A percentile compares a stretch with the other conserved stretches of the same genome.
Conservation (phyloP, 2,329 filamentous ascomycete genomes). For the Decorospora gaudefroyi region DNA sequence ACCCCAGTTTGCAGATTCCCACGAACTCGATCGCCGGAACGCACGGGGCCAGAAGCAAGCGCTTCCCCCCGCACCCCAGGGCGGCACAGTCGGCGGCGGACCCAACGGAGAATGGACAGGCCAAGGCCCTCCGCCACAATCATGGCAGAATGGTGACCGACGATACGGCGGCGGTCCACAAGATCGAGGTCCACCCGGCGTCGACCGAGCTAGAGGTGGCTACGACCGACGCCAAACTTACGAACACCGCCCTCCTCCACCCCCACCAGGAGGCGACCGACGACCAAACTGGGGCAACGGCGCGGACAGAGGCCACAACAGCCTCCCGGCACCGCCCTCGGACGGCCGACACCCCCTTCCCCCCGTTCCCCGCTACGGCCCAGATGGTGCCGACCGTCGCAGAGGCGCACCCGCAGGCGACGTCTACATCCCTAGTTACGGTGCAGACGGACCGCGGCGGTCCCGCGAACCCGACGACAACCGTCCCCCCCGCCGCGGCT, state of each 20-base stretch:
- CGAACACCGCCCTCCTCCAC: constrained; percentile 40
- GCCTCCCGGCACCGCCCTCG: constrained; percentile 45
- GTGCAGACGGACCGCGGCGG: constrained; percentile 33
- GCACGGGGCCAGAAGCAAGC: constrained; percentile 84
- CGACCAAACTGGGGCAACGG: constrained; percentile 43
- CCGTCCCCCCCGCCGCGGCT: constrained; percentile 39
- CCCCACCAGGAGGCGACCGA: constrained; percentile 43
- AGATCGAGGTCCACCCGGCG: constrained; percentile 50
- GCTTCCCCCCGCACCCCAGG: constrained; percentile 86
- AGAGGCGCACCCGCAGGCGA: constrained; percentile 42
- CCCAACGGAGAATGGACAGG: constrained; percentile 64
- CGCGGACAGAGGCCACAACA: constrained; percentile 25
- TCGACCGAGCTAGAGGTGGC: constrained; percentile 36
- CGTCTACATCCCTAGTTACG: constrained; percentile 54
- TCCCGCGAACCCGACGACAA: constrained; percentile 46
- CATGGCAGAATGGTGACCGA: constrained; percentile 45
- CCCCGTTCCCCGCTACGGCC: constrained; percentile 41
- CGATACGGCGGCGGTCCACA: constrained; percentile 40
- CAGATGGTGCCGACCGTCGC: constrained; percentile 28
- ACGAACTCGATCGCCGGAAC: constrained; percentile 92
- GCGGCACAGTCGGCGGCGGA: constrained; percentile 81
- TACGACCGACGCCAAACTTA: constrained; percentile 40
- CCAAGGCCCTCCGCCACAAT: constrained; percentile 42
- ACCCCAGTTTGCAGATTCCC: constrained; percentile 90
- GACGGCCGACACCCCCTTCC: constrained; percentile 45